These are phyloP conservation scores for Xerophyta viscosa DNA, from an alignment of 106 monocot genomes.

Conservation along the genomic window DNA sequence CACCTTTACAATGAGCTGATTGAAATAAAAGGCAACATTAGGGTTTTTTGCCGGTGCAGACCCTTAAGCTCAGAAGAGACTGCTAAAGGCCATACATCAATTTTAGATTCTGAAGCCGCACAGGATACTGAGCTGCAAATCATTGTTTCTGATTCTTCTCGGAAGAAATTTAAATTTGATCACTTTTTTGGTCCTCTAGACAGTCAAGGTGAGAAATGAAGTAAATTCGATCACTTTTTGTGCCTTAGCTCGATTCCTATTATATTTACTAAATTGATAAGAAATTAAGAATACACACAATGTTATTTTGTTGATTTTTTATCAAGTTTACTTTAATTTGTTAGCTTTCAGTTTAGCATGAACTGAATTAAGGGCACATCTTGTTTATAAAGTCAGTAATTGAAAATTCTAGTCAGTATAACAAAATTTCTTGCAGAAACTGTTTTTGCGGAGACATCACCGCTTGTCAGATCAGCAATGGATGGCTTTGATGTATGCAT, in stretches of 20 bases:
- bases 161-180: conserved; percentile 85
- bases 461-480: conserved; percentile 70
- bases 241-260: too few species aligned
- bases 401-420: background rate
- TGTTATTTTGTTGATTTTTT: too few species aligned
- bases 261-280: too few species aligned
- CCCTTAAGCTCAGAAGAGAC: conserved; percentile 68
- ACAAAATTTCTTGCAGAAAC: conserved; percentile 30
- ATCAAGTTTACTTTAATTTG: too few species aligned
- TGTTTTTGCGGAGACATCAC: conserved; percentile 76
- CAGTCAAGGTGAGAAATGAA: conserved; percentile 73
- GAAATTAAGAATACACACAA: too few species aligned
- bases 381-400: too few species aligned
- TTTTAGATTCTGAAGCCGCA: conserved; percentile 55
- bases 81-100: conserved; percentile 44
- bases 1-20: conserved; percentile 81
- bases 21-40: conserved; percentile 86
- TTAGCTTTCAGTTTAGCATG: too few species aligned
- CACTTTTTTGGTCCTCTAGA: conserved; percentile 72
- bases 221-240: too few species aligned
- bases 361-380: too few species aligned
- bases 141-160: conserved; percentile 43
- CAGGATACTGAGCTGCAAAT: conserved; percentile 72
- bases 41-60: conserved; percentile 91
- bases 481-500: conserved; percentile 94